A percentile compares a stretch with the other conserved stretches of the same genome.
Conservation (phyloP, 108 stramenopile species). For the Skeletonema grethae region DNA sequence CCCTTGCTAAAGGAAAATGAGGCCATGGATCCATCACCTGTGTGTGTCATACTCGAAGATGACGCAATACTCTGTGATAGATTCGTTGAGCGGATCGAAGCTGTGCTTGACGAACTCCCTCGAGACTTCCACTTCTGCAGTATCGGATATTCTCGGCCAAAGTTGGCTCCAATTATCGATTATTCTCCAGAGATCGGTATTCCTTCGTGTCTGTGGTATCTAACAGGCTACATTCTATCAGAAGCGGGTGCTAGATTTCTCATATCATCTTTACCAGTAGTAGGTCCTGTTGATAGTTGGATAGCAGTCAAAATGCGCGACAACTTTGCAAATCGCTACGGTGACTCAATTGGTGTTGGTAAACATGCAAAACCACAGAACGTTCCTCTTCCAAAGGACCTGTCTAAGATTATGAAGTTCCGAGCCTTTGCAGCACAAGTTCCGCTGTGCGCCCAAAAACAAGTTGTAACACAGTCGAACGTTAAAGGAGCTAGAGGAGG, state of each 20-base stretch:
- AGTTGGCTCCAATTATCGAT: conserved; percentile 76
- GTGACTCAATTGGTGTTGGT: conserved; percentile 69
- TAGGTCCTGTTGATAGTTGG: conserved; percentile 78
- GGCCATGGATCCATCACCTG: conserved; percentile 68
- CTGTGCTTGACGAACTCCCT: conserved; percentile 71
- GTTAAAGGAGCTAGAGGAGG: conserved; percentile 4
- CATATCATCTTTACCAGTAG: conserved; percentile 60
- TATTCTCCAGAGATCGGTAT: conserved; percentile 67
- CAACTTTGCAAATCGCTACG: conserved; percentile 81
- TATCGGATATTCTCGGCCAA: conserved; percentile 81
- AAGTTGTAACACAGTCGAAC: conserved; percentile 8
- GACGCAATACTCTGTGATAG: conserved; percentile 84
- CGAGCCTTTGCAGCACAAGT: conserved; percentile 75
- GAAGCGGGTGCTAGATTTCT: conserved; percentile 67
- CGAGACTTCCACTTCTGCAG: conserved; percentile 89
- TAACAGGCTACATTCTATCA: conserved; percentile 82
- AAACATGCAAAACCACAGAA: conserved; percentile 27
- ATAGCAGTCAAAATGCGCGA: conserved; percentile 71
- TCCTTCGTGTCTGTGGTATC: conserved; percentile 81
- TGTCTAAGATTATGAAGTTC: conserved; percentile 63
- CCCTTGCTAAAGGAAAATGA: conserved; percentile 51
- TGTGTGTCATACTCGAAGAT: conserved; percentile 80
- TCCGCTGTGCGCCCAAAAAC: conserved; percentile 77
- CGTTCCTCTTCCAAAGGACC: conserved; percentile 54
- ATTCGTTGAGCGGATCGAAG: conserved; percentile 67